Percentiles rank a stretch among this genome's conserved stretches.
Conservation (phyloP, 306 rosid species). For the Delonix regia region DNA sequence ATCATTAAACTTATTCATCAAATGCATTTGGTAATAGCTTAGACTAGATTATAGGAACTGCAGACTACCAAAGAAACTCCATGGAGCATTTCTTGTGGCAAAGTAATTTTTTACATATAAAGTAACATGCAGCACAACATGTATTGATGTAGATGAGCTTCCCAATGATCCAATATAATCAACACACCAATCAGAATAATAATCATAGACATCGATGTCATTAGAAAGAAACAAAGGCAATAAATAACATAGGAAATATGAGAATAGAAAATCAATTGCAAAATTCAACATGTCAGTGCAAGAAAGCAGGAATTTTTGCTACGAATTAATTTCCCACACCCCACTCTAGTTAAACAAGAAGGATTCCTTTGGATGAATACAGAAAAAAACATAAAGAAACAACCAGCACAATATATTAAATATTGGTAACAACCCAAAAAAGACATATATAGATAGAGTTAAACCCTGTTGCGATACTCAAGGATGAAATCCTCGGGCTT, state of each 20-base stretch:
- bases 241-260: not conserved
- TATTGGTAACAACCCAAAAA: not conserved
- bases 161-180: not conserved
- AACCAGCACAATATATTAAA: not conserved
- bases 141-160: not conserved
- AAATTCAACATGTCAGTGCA: not conserved
- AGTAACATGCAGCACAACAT: not conserved
- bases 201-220: not conserved
- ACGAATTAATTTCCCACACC: too few relatives aligned
- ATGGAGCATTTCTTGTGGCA: not conserved
- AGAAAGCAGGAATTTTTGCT: not conserved
- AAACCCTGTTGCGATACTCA: conserved; percentile 69
- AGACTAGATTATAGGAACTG: not conserved
- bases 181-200: not conserved
- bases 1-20: not conserved
- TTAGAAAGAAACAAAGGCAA: not conserved
- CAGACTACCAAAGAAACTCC: not conserved
- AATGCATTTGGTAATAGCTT: not conserved
- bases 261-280: not conserved
- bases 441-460: not conserved
- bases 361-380: not conserved
- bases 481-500: conserved; percentile 82
- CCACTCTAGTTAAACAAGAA: not conserved
- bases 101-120: not conserved
- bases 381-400: not conserved